Evolutionary conservation across 2,329 filamentous ascomycete species (phyloP).

Genomic region (Cladosporium sp.): DNA sequence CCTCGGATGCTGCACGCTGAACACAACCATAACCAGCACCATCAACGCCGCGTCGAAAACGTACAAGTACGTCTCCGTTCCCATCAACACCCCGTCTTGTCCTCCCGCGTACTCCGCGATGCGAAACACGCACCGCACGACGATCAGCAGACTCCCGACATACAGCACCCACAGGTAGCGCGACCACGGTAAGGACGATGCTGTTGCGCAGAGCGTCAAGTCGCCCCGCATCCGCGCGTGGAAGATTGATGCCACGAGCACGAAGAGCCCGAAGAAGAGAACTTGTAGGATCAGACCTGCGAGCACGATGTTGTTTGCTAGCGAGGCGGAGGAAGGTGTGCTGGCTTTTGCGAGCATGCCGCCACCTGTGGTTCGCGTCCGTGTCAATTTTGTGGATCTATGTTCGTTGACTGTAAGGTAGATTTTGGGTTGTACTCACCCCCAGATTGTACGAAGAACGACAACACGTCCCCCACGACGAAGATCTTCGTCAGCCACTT

Average conservation of each 20-base stretch:
- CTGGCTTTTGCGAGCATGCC: not conserved
- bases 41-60: conserved; percentile 41
- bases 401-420: not conserved
- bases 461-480: conserved; percentile 48
- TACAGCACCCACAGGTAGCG: conserved; percentile 26
- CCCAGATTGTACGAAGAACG: conserved; percentile 44
- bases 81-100: conserved; percentile 36
- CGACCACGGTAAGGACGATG: not conserved
- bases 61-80: conserved; percentile 38
- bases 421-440: conserved; percentile 12
- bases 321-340: not conserved
- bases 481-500: conserved; percentile 50
- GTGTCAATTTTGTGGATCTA: not conserved
- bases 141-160: conserved; percentile 36
- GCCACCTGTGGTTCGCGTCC: not conserved
- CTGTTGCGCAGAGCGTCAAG: not conserved
- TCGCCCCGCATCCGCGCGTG: conserved; percentile 31
- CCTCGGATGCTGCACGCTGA: conserved; percentile 8
- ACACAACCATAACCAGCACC: conserved; percentile 23
- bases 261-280: conserved; percentile 51
- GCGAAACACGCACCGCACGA: conserved; percentile 43
- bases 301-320: conserved; percentile 46
- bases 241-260: conserved; percentile 44
- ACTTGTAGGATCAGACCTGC: conserved; percentile 54
- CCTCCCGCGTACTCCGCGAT: conserved; percentile 40